Conservation (phyloP, 495 filamentous ascomycete genomes). For the Xylaria scruposa region DNA sequence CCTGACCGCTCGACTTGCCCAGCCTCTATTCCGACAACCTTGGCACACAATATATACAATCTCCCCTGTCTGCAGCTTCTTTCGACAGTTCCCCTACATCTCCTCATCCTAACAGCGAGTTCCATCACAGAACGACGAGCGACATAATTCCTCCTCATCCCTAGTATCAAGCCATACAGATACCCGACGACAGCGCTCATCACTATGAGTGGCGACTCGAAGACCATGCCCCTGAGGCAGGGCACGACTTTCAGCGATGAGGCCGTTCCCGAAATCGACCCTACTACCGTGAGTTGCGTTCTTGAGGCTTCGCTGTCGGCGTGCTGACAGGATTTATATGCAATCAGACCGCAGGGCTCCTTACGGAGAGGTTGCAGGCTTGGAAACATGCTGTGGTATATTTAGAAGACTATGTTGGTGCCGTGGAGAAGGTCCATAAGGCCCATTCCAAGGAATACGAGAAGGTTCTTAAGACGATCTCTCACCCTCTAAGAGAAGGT, state of each 20-base stretch:
- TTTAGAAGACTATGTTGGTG: slow-evolving; percentile 84
- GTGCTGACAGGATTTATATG: slow-evolving; percentile 18
- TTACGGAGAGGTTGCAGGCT: slow-evolving; percentile 84
- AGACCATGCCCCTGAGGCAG: slow-evolving; percentile 63
- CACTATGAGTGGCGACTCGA: slow-evolving; percentile 45
- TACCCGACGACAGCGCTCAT: not conserved
- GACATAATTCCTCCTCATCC: not conserved
- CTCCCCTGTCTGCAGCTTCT: not conserved
- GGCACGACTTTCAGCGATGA: slow-evolving; percentile 60
- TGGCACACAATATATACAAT: not conserved
- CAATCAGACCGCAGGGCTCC: slow-evolving; percentile 71
- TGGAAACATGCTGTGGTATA: slow-evolving; percentile 95
- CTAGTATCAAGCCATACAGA: not conserved
- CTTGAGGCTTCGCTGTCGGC: slow-evolving; percentile 22
- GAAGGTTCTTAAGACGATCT: slow-evolving; percentile 91
- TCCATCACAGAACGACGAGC: not conserved
- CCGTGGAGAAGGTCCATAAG: slow-evolving; percentile 83
- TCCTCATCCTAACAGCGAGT: not conserved
- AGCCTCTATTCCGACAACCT: not conserved
- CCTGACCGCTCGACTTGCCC: slow-evolving; percentile 3
- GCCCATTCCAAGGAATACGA: slow-evolving; percentile 92
- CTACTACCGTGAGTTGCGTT: slow-evolving; percentile 67
- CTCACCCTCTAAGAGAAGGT: slow-evolving; percentile 81
- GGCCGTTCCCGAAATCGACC: slow-evolving; percentile 78
- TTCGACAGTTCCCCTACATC: not conserved